Evolutionary conservation across 2,329 filamentous ascomycete genomes (phyloP).

Genomic region (Ophiostoma himal-ulmi): DNA sequence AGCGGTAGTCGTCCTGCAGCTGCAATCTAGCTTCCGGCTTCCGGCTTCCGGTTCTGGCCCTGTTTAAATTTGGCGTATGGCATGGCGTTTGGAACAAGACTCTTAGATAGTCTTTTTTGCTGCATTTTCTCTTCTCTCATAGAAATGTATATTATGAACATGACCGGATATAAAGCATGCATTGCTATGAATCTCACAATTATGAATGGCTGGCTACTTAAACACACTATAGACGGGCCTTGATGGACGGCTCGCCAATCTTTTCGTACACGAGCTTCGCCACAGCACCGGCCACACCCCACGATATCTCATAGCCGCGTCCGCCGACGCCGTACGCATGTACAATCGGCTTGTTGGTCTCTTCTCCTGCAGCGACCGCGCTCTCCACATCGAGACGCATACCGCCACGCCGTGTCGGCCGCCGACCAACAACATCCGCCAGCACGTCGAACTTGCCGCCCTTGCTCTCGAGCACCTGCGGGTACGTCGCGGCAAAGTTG

Average conservation of each 20-base stretch:
- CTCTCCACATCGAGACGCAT: slow-evolving; percentile 50
- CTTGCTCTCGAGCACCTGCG: slow-evolving; percentile 30
- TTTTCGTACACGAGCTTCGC: slow-evolving; percentile 31
- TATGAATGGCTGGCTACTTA: not conserved
- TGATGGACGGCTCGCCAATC: not conserved
- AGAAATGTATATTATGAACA: slow-evolving; percentile 15
- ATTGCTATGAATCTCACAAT: not conserved
- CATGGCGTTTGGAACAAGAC: slow-evolving; percentile 16
- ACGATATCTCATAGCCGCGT: slow-evolving; percentile 56
- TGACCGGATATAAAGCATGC: not conserved
- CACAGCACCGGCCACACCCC: slow-evolving; percentile 52
- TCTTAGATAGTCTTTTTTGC: slow-evolving; percentile 1
- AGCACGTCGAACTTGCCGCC: slow-evolving; percentile 25
- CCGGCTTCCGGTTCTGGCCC: not conserved
- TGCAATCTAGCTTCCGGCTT: not conserved
- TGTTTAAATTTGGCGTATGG: slow-evolving; percentile 13
- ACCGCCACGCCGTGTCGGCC: slow-evolving; percentile 42
- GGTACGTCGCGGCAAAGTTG: slow-evolving; percentile 35
- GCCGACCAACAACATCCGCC: slow-evolving; percentile 41
- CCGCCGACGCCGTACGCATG: slow-evolving; percentile 58
- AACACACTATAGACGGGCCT: not conserved
- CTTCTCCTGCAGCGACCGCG: not conserved
- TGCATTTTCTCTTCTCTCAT: slow-evolving; percentile 1
- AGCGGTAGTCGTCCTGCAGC: not conserved
- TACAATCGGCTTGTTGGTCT: slow-evolving; percentile 32